Evolutionary conservation across 257 asterid species (phyloP).

Genomic region (Primulina huaijiensis): DNA sequence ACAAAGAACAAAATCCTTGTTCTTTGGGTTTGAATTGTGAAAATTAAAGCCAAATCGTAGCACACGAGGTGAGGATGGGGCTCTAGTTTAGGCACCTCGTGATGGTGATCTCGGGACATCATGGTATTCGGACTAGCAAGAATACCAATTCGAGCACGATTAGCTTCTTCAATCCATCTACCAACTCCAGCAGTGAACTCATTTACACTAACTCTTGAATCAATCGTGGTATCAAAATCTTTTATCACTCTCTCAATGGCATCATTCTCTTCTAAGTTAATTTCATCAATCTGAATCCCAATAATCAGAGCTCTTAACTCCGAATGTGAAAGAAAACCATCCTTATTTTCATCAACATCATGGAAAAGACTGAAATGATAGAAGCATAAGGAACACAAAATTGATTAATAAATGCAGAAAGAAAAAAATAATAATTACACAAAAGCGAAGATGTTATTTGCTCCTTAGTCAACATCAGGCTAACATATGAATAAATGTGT

Average conservation of each 20-base stretch:
- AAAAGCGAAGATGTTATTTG: too few relatives aligned
- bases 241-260: slow-evolving; percentile 56
- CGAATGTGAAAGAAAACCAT: slow-evolving; percentile 48
- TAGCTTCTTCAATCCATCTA: slow-evolving; percentile 74
- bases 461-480: too few relatives aligned
- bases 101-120: slow-evolving; percentile 47
- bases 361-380: slow-evolving; percentile 47
- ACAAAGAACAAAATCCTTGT: too few relatives aligned
- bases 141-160: slow-evolving; percentile 29
- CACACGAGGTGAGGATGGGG: too few relatives aligned
- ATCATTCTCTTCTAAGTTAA: slow-evolving; percentile 54
- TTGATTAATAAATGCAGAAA: too few relatives aligned
- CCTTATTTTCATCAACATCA: slow-evolving; percentile 56
- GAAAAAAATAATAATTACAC: too few relatives aligned
- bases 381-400: too few relatives aligned
- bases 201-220: slow-evolving; percentile 34
- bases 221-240: slow-evolving; percentile 69
- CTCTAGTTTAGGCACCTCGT: slow-evolving; percentile 40
- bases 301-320: slow-evolving; percentile 66
- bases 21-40: neutral
- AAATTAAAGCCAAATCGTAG: slow-evolving; percentile 6
- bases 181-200: slow-evolving; percentile 63
- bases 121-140: slow-evolving; percentile 20
- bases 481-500: too few relatives aligned
- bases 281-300: slow-evolving; percentile 63